These are phyloP conservation scores for Monosporozyma servazzii DNA, from an alignment of 805 yeast genomes.

Conservation along the genomic window DNA sequence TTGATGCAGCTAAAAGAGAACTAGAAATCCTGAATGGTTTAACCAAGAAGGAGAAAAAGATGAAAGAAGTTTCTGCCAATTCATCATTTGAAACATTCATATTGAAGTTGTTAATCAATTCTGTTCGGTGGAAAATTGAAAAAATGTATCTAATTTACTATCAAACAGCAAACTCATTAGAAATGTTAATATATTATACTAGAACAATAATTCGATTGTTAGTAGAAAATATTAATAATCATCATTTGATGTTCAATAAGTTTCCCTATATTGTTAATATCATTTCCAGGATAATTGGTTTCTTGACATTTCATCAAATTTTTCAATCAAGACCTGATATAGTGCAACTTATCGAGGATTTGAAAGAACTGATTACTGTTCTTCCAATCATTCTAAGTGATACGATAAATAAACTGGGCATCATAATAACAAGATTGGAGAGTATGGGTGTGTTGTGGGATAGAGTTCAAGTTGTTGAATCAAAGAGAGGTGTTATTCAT, in stretches of 20 bases:
- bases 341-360: conserved; percentile 15
- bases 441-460: conserved; percentile 18
- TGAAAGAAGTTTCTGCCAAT: conserved; percentile 7
- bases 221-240: conserved; percentile 13
- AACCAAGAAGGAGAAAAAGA: conserved; percentile 2
- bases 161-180: conserved; percentile 12
- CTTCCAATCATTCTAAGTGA: conserved; percentile 13
- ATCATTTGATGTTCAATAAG: conserved; percentile 13
- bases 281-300: conserved; percentile 16
- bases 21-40: conserved; percentile 8
- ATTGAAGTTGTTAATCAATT: conserved; percentile 11
- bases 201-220: conserved; percentile 15
- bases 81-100: conserved; percentile 21
- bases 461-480: conserved; percentile 14
- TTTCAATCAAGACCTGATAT: conserved; percentile 13
- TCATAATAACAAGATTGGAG: conserved; percentile 14
- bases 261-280: conserved; percentile 18
- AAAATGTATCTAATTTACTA: conserved; percentile 20
- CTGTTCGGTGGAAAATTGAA: conserved; percentile 23
- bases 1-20: conserved; percentile 23
- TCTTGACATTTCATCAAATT: conserved; percentile 21
- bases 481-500: conserved; percentile 13
- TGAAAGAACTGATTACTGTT: conserved; percentile 14
- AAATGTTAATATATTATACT: conserved; percentile 13
- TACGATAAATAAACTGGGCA: conserved; percentile 7